Conservation (phyloP, 345 rosid species). For the Anacardium occidentale region DNA sequence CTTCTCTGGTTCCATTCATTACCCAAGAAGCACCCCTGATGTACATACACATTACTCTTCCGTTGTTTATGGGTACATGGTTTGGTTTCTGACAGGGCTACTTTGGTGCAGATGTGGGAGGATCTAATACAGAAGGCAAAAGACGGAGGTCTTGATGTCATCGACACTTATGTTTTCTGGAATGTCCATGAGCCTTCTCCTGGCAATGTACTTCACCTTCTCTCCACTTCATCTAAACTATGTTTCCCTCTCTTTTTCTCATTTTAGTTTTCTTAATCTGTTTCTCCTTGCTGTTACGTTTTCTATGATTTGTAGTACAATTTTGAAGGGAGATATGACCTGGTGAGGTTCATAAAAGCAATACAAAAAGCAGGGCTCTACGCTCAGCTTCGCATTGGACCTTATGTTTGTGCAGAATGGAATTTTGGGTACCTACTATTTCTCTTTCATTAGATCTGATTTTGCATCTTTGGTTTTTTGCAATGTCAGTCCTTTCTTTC, state of each 20-base stretch:
- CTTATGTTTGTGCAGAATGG: too few relatives aligned
- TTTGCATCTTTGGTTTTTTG: background rate
- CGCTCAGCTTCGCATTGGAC: too few relatives aligned
- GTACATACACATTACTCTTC: conserved; percentile 28
- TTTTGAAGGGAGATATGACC: too few relatives aligned
- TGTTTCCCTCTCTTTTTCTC: conserved; percentile 2
- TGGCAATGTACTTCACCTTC: conserved; percentile 50
- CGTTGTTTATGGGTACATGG: background rate
- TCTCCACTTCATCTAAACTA: background rate
- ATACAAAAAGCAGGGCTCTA: too few relatives aligned
- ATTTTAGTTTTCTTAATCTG: background rate
- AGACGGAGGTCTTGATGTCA: too few relatives aligned
- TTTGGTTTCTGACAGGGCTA: conserved; percentile 1
- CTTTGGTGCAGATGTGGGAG: too few relatives aligned
- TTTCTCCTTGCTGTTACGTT: background rate
- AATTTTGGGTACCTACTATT: conserved; percentile 29
- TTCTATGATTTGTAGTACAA: too few relatives aligned
- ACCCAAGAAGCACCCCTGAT: conserved; percentile 93
- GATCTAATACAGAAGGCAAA: too few relatives aligned
- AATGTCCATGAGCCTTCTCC: too few relatives aligned
- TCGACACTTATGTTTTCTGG: too few relatives aligned
- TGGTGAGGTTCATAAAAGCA: too few relatives aligned
- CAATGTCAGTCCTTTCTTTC: background rate
- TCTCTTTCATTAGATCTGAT: conserved; percentile 30
- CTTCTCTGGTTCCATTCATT: too few relatives aligned